A percentile compares a stretch with the other conserved stretches of the same genome.
Evolutionary conservation across 331 rosid species (phyloP).

Genomic region (Quercus phellos): DNA sequence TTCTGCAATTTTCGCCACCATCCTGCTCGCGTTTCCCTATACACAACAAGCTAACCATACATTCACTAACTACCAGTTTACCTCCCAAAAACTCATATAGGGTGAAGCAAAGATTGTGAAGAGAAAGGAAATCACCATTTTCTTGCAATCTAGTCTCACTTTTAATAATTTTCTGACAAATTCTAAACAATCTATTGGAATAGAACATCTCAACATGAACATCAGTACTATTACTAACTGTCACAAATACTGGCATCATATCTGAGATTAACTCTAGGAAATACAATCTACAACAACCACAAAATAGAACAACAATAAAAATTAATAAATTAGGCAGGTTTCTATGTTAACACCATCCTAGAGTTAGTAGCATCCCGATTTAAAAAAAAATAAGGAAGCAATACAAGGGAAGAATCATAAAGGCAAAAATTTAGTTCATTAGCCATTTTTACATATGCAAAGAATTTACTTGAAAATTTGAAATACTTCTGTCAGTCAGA

Average conservation of each 20-base stretch:
- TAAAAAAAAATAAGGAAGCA: too few species aligned
- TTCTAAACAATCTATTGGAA: background rate
- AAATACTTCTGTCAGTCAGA: too few species aligned
- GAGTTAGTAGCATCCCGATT: background rate
- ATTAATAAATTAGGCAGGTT: background rate
- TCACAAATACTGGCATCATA: background rate
- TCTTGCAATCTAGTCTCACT: background rate
- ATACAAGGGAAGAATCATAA: too few species aligned
- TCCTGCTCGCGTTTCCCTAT: conserved; percentile 50
- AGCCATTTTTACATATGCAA: background rate
- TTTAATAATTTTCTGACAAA: background rate
- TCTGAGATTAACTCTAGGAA: background rate
- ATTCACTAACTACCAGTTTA: conserved; percentile 53
- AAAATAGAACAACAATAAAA: background rate
- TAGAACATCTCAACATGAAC: background rate
- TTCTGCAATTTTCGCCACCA: conserved; percentile 58
- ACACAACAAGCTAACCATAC: conserved; percentile 61
- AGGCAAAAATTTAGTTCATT: background rate
- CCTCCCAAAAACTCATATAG: background rate
- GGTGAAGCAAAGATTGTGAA: background rate
- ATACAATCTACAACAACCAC: background rate
- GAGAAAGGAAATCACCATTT: background rate
- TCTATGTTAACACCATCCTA: background rate
- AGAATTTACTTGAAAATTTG: too few species aligned
- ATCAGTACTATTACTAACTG: background rate